phyloP scores from a whole-genome alignment of 2,329 filamentous ascomycete species.

The Exophiala phaeomuriformis region DNA sequence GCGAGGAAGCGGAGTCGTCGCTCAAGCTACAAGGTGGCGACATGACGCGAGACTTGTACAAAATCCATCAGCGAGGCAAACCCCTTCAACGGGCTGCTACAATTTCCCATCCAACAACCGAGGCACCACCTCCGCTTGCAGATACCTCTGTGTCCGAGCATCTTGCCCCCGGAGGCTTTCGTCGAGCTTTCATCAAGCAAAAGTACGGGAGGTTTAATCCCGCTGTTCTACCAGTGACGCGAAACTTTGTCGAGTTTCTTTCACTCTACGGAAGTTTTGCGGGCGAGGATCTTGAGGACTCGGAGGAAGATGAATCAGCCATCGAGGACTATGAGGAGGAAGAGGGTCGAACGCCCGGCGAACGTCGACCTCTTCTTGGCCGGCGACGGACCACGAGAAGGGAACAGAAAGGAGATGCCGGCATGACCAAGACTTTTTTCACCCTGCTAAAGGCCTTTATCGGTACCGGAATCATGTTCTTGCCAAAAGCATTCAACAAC shows the following conservation, averaged over 20 bases:
- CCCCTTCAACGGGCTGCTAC: slow-evolving; percentile 56
- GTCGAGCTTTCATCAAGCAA: slow-evolving; percentile 44
- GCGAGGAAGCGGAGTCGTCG: slow-evolving; percentile 48
- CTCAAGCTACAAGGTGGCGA: slow-evolving; percentile 67
- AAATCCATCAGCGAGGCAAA: slow-evolving; percentile 54
- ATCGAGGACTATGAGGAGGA: slow-evolving; percentile 43
- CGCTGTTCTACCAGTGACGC: slow-evolving; percentile 47
- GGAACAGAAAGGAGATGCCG: slow-evolving; percentile 51
- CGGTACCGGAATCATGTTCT: slow-evolving; percentile 73
- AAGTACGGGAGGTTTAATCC: slow-evolving; percentile 23
- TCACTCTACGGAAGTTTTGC: slow-evolving; percentile 71
- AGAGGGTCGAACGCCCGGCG: slow-evolving; percentile 43
- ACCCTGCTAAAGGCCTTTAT: slow-evolving; percentile 72
- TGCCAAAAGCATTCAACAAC: slow-evolving; percentile 72
- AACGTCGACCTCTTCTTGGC: slow-evolving; percentile 56
- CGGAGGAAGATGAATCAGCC: slow-evolving; percentile 50
- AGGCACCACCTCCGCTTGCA: slow-evolving; percentile 28
- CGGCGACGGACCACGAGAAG: slow-evolving; percentile 41
- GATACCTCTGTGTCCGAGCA: slow-evolving; percentile 41
- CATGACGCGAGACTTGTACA: slow-evolving; percentile 71
- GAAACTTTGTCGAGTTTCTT: slow-evolving; percentile 67
- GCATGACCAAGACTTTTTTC: slow-evolving; percentile 67
- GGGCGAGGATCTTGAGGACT: slow-evolving; percentile 58
- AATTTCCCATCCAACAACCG: slow-evolving; percentile 50
- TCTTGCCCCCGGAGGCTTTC: slow-evolving; percentile 47